A percentile compares a stretch with the other conserved stretches of the same genome.
Conservation (phyloP, 257 asterid species). For the Nicotiana obtusifolia region DNA sequence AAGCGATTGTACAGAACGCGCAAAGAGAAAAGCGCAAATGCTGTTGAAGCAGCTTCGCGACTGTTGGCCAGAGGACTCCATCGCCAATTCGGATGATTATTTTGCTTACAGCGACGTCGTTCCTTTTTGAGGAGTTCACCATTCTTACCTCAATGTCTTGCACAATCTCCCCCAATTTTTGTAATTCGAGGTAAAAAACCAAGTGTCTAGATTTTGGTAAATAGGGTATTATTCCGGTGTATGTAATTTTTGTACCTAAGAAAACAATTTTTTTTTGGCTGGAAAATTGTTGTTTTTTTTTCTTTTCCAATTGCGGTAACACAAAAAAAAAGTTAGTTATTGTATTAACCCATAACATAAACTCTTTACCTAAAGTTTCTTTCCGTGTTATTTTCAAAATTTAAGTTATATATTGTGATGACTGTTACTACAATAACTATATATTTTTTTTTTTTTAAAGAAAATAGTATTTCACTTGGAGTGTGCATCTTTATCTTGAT, state of each 20-base stretch:
- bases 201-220: constrained; percentile 18
- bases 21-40: constrained; percentile 93
- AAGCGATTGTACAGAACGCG: constrained; percentile 97
- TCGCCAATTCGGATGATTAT: constrained; percentile 62
- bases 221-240: constrained; percentile 22
- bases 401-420: too few relatives aligned
- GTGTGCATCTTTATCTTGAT: too few relatives aligned
- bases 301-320: not conserved
- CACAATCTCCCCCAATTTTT: not conserved
- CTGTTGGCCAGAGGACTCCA: constrained; percentile 73
- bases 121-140: constrained; percentile 30
- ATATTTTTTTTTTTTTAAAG: too few relatives aligned
- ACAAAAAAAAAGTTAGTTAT: not conserved
- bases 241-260: constrained; percentile 37
- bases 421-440: too few relatives aligned
- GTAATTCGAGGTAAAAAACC: not conserved
- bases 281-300: not conserved
- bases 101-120: constrained; percentile 75
- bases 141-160: not conserved
- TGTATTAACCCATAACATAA: not conserved
- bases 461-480: too few relatives aligned
- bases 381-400: too few relatives aligned
- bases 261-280: constrained; percentile 6
- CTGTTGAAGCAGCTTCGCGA: constrained; percentile 69
- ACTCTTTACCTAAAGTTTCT: not conserved